phyloP scores from a whole-genome alignment of 2,329 filamentous ascomycete genomes.

The Penicillium sp. region DNA sequence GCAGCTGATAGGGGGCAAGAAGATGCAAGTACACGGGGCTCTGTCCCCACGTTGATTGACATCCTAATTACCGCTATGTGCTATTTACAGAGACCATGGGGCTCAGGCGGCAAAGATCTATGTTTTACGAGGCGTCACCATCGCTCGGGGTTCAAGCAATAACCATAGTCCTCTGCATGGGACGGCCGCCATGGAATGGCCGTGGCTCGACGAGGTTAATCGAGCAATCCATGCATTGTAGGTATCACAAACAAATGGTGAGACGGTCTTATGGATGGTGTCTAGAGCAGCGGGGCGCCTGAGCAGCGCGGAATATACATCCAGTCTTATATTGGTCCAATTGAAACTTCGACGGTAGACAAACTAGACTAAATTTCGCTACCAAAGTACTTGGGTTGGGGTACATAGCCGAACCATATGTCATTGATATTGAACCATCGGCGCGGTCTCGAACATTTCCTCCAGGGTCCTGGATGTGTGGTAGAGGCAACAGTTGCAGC shows the following conservation, averaged over 20 bases:
- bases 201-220: slow-evolving; percentile 16
- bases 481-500: not conserved
- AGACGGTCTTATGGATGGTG: slow-evolving; percentile 12
- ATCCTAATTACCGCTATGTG: slow-evolving; percentile 6
- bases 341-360: slow-evolving; percentile 16
- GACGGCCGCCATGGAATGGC: slow-evolving; percentile 12
- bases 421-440: not conserved
- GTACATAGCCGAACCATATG: not conserved
- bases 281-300: not conserved
- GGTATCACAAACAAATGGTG: slow-evolving; percentile 17
- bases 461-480: not conserved
- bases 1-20: slow-evolving; percentile 16
- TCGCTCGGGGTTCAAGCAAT: slow-evolving; percentile 9
- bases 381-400: not conserved
- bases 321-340: slow-evolving; percentile 12
- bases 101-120: slow-evolving; percentile 11
- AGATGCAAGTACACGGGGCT: slow-evolving; percentile 9
- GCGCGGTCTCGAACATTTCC: not conserved
- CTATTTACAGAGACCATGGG: slow-evolving; percentile 15
- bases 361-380: not conserved
- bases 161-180: slow-evolving; percentile 18
- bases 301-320: slow-evolving; percentile 4
- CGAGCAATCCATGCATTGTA: slow-evolving; percentile 16
- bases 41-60: slow-evolving; percentile 2
- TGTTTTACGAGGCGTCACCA: slow-evolving; percentile 13